Evolutionary conservation across 805 yeast species (phyloP).

Genomic region (Cyberlindnera galapagoensis): DNA sequence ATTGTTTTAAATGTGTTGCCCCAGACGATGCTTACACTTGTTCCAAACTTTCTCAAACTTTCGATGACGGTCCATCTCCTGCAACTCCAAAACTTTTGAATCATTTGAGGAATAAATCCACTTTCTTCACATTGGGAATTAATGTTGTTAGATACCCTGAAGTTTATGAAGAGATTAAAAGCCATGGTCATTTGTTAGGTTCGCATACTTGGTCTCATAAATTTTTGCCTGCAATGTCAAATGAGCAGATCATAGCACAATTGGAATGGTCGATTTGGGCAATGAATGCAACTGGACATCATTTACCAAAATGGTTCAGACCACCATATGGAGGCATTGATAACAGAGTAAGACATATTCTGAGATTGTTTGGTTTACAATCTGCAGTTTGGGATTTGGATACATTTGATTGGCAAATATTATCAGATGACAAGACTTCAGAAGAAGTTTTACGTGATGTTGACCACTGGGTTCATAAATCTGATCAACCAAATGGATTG

Average conservation of each 20-base stretch:
- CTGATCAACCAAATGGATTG: conserved; percentile 42
- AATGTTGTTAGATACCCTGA: conserved; percentile 76
- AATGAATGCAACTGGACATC: conserved; percentile 87
- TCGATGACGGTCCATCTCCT: conserved; percentile 92
- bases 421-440: conserved; percentile 44
- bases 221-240: conserved; percentile 68
- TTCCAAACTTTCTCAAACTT: conserved; percentile 71
- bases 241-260: conserved; percentile 83
- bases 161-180: conserved; percentile 48
- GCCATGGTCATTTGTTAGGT: conserved; percentile 72
- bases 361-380: conserved; percentile 80
- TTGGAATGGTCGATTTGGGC: conserved; percentile 97
- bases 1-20: conserved; percentile 73
- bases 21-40: conserved; percentile 76
- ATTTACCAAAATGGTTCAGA: conserved; percentile 86
- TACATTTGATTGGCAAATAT: conserved; percentile 83
- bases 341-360: conserved; percentile 72
- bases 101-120: conserved; percentile 49
- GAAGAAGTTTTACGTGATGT: conserved; percentile 51
- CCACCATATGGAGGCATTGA: conserved; percentile 97
- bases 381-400: conserved; percentile 90
- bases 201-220: conserved; percentile 93
- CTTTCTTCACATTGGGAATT: conserved; percentile 82
- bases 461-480: conserved; percentile 38
- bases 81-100: conserved; percentile 56